Base-by-base conservation (phyloP, 2,329 filamentous ascomycete species). In the Tolypocladium ophioglossoides region DNA sequence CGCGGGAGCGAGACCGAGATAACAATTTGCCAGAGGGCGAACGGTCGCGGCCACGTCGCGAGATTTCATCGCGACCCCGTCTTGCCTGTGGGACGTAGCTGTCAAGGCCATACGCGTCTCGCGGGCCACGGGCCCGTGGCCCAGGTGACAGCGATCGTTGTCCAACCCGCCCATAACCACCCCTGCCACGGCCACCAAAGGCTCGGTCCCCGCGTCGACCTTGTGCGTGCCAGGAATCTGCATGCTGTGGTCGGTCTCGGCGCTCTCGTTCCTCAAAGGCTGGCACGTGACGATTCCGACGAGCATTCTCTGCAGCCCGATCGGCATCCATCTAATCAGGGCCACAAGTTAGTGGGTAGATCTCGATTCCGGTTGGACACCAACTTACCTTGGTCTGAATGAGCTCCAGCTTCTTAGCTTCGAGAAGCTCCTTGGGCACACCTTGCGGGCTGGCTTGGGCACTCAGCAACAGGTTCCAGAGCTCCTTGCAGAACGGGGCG, bases 371-470 rank as follows among this genome's bases (percentile, higher is more conserved):
- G 11, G 16, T 3, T 30, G 40, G 3, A n/a, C 10, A 16, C 14
- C 10, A 30, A 41, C 67, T 37, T 69, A 95, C 92, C 85, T 95
- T 95, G 72, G 96, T 91, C 71, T 96, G 90, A 58, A 94, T 89
- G 50, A 99, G 76, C 71, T 99, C 94, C 47, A 89, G 74, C 72
- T 97, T 99, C 77, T 99, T 99, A 0, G 92, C 91, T 68, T 99
- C 94, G 3, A 99, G 74, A 44, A 99, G 78, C 70, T 96, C 91
- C 70, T 95, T 92, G 0, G 94, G 92, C 14, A 99, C 91, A 53
- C 94, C 94, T 67, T 94, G 87, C 0, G 90, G 84, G 68, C 86
- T 96, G 41, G 80, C 77, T 70, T 99, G 94, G 11, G 91, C 94
- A 69, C 91, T 96, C 48, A 99, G 74, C 63, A 92, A 87, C 20